Evolutionary conservation across 495 filamentous ascomycete species (phyloP), one percentile per base, ranked within the genome.

Genomic region (Trichoderma gamsii): DNA sequence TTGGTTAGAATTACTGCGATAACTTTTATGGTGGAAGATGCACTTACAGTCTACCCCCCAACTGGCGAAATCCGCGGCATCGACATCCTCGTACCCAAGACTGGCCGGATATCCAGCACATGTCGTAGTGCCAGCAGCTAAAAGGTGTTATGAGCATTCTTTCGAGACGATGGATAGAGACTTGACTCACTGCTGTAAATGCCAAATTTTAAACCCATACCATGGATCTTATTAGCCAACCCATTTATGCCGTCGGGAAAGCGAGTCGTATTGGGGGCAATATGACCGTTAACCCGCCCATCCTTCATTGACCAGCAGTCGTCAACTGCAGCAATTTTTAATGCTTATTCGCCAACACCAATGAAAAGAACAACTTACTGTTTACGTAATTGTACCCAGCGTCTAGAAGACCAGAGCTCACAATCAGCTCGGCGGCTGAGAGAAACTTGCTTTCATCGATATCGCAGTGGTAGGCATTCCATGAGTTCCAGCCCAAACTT

Each of bases 271-370:
- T 89, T 82, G 0, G 85, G 82, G 46, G 85, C 77, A 5, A 89
- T 76, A 16, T 78, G 81, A 70, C 7, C 69, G 52, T 80, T 76
- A 69, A 85, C 80, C 8, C 82, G 78, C 70, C 67, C 68, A 8
- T 76, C 74, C 67, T 82, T 83, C 25, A 79, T 68, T 4, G 80
- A 84, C 87, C 86, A 90, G 76, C 88, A 89, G 70, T 90, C 88
- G 52, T 84, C 79, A 5, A 81, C 84, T 49, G 89, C 79, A 73
- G 29, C 29, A 88, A 88, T 71, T 86, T 89, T 89, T 16, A 87
- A 87, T 7, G 84, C 75, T 63, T 85, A 52, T 29, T 46, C 41
- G n/a, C 64, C 0, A 35, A 16, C 18, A 25, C 59, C 23, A 4
- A 2, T 27, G n/a, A 59, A 66, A 46, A 49, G 13, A 64, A 73